Conservation (phyloP, 2,329 filamentous ascomycete species). For the Zopfia rhizophila region DNA sequence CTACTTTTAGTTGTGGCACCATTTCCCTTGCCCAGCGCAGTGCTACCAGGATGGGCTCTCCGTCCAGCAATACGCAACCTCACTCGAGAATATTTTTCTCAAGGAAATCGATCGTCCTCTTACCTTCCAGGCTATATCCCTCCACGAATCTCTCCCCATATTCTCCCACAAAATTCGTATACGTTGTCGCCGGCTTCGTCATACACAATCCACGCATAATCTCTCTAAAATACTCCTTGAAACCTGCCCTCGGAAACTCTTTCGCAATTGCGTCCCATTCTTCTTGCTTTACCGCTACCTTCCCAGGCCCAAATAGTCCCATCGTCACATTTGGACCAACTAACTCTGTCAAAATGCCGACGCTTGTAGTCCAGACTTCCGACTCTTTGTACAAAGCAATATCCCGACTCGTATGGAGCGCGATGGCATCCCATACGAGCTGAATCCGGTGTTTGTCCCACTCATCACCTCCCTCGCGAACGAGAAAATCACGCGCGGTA, state of each 20-base stretch:
- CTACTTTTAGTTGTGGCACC: too few species aligned
- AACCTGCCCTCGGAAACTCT: constrained; percentile 48
- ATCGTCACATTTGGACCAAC: not conserved
- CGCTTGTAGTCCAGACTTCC: constrained; percentile 1
- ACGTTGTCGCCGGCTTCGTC: constrained; percentile 54
- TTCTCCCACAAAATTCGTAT: constrained; percentile 48
- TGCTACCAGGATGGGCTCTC: too few species aligned
- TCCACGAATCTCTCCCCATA: constrained; percentile 51
- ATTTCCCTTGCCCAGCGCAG: too few species aligned
- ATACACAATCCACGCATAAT: constrained; percentile 54
- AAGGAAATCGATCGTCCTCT: constrained; percentile 15
- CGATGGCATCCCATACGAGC: constrained; percentile 61
- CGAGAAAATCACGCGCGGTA: constrained; percentile 51
- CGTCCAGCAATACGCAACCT: too few species aligned
- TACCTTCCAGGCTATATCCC: constrained; percentile 46
- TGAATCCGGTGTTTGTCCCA: constrained; percentile 57
- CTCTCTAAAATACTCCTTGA: constrained; percentile 49
- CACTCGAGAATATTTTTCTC: constrained; percentile 4
- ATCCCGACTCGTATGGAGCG: constrained; percentile 53
- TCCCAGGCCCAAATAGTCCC: too few species aligned
- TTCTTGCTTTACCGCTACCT: too few species aligned
- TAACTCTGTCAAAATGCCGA: not conserved
- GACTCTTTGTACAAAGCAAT: constrained; percentile 51
- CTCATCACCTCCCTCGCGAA: constrained; percentile 10
- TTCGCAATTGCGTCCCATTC: constrained; percentile 47